Evolutionary conservation across 129 eudicot genomes (phyloP), one percentile per base, ranked within the genome.

Genomic region (Oenanthe sinensis): DNA sequence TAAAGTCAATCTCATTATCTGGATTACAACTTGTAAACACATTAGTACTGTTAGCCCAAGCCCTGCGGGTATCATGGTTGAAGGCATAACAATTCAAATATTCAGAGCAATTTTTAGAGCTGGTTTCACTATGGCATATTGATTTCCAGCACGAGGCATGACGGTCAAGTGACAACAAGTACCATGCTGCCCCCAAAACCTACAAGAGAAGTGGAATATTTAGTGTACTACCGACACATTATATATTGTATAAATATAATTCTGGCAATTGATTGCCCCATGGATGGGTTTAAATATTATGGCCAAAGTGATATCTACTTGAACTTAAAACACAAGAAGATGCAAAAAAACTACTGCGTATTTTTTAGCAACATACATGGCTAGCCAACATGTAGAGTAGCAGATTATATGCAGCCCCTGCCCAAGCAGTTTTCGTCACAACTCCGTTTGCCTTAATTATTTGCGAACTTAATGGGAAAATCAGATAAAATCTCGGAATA

Each of bases 141-240:
- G 97, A 86, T 86, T 92, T 96, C 99, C 99, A 96, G 82, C 99
- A 96, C 42, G 96, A 91, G 77, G 91, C 79, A 83, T 92, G 92
- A n/a, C 97, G 92, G 76, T 96, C 99, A 85, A 96, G 88, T 40
- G 99, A 96, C 71, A 92, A 81, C 81, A 96, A 87, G 82, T 96
- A 96, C 99, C 99, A 96, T 76, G 99, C 88, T 72, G 99, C 99
- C 69, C 99, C 99, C 67, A 96, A 75, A 55, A 96, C 99, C 99
- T 92, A 74, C 54, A 83, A 73, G 20, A 75, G 37, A 42, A 45
- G 67, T 52, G 60, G 43, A 46, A 74, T 50, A 28, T 26, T 44
- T 58, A 69, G 68, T 60, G 33, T 60, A 60, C 68, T 50, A 50
- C 20, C 68, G 8, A 67, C 72, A 67, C 72, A 6, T 12, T 67